Evolutionary conservation across 345 rosid species (phyloP).

Genomic region (Mangifera indica): DNA sequence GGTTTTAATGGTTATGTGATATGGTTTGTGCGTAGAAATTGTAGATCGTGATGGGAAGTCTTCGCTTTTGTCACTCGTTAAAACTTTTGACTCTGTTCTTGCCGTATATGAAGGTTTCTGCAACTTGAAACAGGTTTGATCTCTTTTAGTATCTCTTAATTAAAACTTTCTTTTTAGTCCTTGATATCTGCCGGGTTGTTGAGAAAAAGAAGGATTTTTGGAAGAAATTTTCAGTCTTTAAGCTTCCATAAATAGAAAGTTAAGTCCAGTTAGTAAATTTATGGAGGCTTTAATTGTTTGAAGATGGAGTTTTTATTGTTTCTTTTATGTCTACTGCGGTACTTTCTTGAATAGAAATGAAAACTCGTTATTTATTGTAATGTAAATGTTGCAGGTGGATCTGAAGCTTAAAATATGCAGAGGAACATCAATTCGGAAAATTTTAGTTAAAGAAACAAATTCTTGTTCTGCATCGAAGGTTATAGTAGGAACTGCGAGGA

Average conservation of each 20-base stretch:
- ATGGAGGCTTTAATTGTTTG: not conserved
- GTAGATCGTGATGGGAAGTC: constrained; percentile 64
- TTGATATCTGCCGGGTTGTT: constrained; percentile 8
- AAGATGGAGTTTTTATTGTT: not conserved
- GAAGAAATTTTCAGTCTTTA: not conserved
- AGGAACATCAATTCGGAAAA: constrained; percentile 60
- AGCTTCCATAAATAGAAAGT: not conserved
- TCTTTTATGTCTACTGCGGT: not conserved
- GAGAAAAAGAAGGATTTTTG: constrained; percentile 8
- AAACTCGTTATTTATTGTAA: constrained; percentile 3
- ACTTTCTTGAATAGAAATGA: not conserved
- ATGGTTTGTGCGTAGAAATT: constrained; percentile 34
- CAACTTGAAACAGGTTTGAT: constrained; percentile 83
- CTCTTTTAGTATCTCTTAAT: not conserved
- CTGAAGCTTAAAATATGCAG: constrained; percentile 90
- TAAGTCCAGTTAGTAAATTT: not conserved
- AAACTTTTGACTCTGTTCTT: constrained; percentile 79
- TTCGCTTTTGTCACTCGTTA: constrained; percentile 77
- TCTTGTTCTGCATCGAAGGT: constrained; percentile 57
- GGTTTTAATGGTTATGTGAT: not conserved
- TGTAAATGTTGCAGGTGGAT: constrained; percentile 61
- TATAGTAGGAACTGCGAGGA: constrained; percentile 60
- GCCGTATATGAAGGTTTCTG: constrained; percentile 96
- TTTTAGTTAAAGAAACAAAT: constrained; percentile 76
- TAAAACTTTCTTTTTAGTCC: not conserved